Evolutionary conservation across 345 rosid species (phyloP).

Genomic region (Eucalyptus pauciflora): DNA sequence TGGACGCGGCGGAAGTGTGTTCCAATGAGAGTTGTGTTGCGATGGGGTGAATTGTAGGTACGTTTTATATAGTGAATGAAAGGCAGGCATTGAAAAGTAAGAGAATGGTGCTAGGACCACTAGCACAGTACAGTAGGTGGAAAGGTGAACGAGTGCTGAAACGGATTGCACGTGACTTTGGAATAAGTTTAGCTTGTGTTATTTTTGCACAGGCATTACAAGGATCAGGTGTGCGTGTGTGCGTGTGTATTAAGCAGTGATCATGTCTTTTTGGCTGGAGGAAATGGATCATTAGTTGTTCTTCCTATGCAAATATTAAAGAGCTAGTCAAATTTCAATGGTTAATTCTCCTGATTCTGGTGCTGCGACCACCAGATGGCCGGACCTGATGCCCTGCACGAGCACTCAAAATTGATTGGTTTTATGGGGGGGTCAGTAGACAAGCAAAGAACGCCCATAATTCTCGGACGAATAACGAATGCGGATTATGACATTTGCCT

Average conservation of each 20-base stretch:
- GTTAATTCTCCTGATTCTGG: neutral
- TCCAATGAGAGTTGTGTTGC: neutral
- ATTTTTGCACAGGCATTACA: neutral
- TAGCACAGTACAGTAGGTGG: neutral
- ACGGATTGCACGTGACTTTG: neutral
- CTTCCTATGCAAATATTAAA: neutral
- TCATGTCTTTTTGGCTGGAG: neutral
- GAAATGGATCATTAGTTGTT: neutral
- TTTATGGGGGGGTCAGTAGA: neutral
- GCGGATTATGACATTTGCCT: neutral
- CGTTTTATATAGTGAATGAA: neutral
- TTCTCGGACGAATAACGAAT: neutral
- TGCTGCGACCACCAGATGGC: neutral
- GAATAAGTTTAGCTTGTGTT: neutral
- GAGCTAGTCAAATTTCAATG: neutral
- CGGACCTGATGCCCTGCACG: neutral
- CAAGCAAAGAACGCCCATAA: neutral
- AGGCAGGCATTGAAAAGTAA: neutral
- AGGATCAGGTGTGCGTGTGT: neutral
- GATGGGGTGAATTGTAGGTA: neutral
- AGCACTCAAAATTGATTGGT: neutral
- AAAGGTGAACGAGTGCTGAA: neutral
- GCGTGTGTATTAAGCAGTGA: neutral
- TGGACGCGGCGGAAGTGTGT: neutral
- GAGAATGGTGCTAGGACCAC: conserved; percentile 19